Evolutionary conservation across 768 basidiomycete species (phyloP).

Genomic region (Leccinum disarticulatum): DNA sequence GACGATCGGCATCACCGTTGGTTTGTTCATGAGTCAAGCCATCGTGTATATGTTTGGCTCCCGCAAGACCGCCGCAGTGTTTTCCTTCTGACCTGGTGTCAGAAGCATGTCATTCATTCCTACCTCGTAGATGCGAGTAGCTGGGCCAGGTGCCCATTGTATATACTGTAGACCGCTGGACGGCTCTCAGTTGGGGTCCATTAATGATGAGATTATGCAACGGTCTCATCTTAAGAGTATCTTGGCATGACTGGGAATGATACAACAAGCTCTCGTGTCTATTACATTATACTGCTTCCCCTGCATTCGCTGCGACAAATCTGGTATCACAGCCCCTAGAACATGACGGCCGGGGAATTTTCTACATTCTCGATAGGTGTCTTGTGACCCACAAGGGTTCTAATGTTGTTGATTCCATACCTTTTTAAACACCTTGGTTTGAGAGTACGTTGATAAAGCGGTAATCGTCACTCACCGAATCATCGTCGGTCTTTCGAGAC

Average conservation of each 20-base stretch:
- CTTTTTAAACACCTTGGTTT: conserved; percentile 38
- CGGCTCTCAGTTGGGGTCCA: conserved; percentile 3
- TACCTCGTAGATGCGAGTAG: conserved; percentile 5
- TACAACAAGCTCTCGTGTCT: conserved; percentile 7
- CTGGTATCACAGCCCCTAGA: conserved; percentile 46
- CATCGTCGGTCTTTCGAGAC: conserved; percentile 96
- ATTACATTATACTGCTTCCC: conserved; percentile 1
- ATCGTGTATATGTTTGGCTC: conserved; percentile 85
- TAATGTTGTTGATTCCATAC: conserved; percentile 96
- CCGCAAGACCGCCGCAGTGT: conserved; percentile 81
- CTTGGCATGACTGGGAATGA: background rate
- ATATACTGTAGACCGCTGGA: conserved; percentile 6
- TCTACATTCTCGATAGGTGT: conserved; percentile 88
- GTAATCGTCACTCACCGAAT: conserved; percentile 65
- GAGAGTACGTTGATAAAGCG: conserved; percentile 2
- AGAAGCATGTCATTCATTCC: background rate
- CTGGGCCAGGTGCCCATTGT: background rate
- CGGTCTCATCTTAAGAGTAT: background rate
- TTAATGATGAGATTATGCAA: background rate
- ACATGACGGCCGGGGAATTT: conserved; percentile 86
- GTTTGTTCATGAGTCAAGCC: conserved; percentile 85
- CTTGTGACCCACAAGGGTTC: conserved; percentile 97
- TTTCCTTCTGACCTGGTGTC: conserved; percentile 59
- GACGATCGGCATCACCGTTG: conserved; percentile 87
- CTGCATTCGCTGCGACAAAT: background rate